Percentiles rank a stretch among this genome's conserved stretches.
Conservation (phyloP, 108 stramenopile species). For the Heterococcus sp. region DNA sequence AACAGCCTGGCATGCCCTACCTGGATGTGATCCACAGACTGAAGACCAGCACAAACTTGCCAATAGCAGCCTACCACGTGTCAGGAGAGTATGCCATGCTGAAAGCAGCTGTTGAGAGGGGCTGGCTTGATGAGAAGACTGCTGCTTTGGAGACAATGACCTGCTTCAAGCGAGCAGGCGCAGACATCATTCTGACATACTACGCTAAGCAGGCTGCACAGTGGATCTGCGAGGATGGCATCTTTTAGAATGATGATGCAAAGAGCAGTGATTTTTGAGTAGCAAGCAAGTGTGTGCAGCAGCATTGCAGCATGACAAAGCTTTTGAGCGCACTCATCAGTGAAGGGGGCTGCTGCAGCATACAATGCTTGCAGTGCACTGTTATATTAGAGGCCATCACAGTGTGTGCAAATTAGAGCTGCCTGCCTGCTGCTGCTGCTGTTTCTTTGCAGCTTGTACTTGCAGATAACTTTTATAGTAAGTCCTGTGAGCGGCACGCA, state of each 20-base stretch:
- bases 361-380: neutral
- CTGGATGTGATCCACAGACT: constrained; percentile 92
- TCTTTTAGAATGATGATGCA: neutral
- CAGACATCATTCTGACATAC: constrained; percentile 95
- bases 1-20: constrained; percentile 93
- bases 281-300: neutral
- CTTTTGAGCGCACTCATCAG: neutral
- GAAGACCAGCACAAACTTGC: constrained; percentile 75
- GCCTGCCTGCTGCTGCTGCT: too few species aligned
- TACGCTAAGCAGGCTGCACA: constrained; percentile 95
- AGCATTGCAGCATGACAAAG: neutral
- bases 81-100: constrained; percentile 99
- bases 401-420: too few species aligned
- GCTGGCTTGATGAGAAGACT: constrained; percentile 90
- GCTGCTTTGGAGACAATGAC: constrained; percentile 86
- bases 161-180: constrained; percentile 96
- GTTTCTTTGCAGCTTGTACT: too few species aligned
- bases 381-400: too few species aligned
- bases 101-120: constrained; percentile 92
- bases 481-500: too few species aligned
- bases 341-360: neutral
- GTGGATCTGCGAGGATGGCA: constrained; percentile 51
- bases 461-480: too few species aligned
- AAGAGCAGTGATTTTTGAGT: neutral
- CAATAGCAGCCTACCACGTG: constrained; percentile 97